Evolutionary conservation across 1,139 yeast genomes (phyloP).

Genomic region (Candida sp.): DNA sequence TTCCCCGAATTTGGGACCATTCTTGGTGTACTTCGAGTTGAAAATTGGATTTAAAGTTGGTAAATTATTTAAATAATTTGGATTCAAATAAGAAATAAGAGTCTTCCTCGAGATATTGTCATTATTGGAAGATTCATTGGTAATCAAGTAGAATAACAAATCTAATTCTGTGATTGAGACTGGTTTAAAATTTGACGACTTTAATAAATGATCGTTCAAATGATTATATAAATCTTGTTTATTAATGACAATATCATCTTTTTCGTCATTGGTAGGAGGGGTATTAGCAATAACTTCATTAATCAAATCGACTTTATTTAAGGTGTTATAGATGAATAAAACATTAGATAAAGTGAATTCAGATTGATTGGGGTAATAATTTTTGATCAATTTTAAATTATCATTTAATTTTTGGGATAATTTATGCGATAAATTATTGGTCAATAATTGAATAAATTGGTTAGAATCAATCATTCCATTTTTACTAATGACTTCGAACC

Average conservation of each 20-base stretch:
- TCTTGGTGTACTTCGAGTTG: slow-evolving; percentile 41
- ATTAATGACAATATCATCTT: slow-evolving; percentile 43
- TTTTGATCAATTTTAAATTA: slow-evolving; percentile 34
- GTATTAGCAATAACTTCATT: slow-evolving; percentile 62
- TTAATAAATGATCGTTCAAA: slow-evolving; percentile 49
- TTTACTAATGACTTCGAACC: slow-evolving; percentile 38
- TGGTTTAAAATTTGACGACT: slow-evolving; percentile 51
- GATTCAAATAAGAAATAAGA: slow-evolving; percentile 47
- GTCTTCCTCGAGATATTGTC: slow-evolving; percentile 52
- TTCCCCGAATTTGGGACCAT: slow-evolving; percentile 20
- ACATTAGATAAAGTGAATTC: slow-evolving; percentile 41
- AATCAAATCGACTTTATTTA: slow-evolving; percentile 45
- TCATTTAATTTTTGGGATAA: slow-evolving; percentile 35
- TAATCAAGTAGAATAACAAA: slow-evolving; percentile 46
- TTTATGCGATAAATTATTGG: slow-evolving; percentile 41
- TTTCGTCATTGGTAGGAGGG: slow-evolving; percentile 44
- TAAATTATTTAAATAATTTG: slow-evolving; percentile 38
- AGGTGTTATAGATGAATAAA: slow-evolving; percentile 40
- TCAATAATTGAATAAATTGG: slow-evolving; percentile 32
- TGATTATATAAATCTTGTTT: slow-evolving; percentile 41
- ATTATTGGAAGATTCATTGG: slow-evolving; percentile 27
- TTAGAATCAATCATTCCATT: slow-evolving; percentile 28
- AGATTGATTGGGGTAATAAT: slow-evolving; percentile 29
- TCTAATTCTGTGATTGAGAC: slow-evolving; percentile 41
- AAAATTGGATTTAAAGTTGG: slow-evolving; percentile 35